These are phyloP conservation scores for Metschnikowia lochheadii DNA, from an alignment of 805 yeast species.

Conservation along the genomic window DNA sequence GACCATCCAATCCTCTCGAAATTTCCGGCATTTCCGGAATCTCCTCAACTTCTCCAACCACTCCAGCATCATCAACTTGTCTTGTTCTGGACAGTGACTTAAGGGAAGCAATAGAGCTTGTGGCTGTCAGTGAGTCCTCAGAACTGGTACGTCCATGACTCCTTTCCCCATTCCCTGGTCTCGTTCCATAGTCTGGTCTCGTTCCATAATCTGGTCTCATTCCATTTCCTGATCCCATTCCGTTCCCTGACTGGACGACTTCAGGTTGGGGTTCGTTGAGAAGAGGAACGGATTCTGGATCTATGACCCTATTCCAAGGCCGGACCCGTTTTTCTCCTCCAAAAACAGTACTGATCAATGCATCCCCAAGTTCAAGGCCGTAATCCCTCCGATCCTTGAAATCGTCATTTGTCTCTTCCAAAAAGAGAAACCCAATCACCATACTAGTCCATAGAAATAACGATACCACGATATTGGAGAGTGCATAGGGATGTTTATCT, in stretches of 20 bases:
- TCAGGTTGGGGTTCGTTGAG: not conserved
- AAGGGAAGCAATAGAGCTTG: not conserved
- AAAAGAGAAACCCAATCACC: constrained; percentile 40
- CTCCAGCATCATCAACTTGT: no score
- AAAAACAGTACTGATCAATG: constrained; percentile 12
- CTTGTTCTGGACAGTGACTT: not conserved
- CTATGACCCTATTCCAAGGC: constrained; percentile 19
- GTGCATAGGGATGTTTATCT: constrained; percentile 43
- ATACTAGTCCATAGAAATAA: constrained; percentile 32
- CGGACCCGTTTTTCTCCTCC: constrained; percentile 20
- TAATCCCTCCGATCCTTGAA: constrained; percentile 37
- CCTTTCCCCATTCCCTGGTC: no score
- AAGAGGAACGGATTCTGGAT: not conserved
- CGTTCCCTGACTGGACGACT: no score
- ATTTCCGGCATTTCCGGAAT: no score
- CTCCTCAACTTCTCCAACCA: no score
- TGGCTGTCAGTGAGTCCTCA: not conserved
- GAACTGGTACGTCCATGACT: not conserved
- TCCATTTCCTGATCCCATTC: no score
- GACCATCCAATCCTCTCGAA: not conserved
- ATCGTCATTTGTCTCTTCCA: constrained; percentile 50
- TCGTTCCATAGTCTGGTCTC: no score
- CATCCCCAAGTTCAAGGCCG: constrained; percentile 46
- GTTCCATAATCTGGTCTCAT: no score
- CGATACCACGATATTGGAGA: constrained; percentile 50